phyloP scores from a whole-genome alignment of 257 asterid species.

The Fraxinus pennsylvanica region DNA sequence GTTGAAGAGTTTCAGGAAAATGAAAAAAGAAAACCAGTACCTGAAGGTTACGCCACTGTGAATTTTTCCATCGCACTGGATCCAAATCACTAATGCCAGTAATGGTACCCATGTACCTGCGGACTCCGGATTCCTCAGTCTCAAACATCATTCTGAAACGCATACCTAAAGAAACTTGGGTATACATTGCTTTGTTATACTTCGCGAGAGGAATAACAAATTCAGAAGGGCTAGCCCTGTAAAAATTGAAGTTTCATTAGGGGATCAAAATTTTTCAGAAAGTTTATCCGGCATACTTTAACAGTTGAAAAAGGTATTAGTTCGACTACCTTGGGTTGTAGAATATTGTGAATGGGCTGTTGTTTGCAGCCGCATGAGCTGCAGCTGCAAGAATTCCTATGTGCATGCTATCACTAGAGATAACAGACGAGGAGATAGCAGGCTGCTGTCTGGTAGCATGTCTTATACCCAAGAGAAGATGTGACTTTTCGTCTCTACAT shows the following conservation, averaged over 20 bases:
- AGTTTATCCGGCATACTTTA: not conserved
- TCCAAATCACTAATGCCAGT: slow-evolving; percentile 81
- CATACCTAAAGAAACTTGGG: slow-evolving; percentile 89
- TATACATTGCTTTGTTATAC: slow-evolving; percentile 83
- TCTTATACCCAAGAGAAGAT: slow-evolving; percentile 76
- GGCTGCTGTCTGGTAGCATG: slow-evolving; percentile 85
- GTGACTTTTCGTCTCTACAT: slow-evolving; percentile 89
- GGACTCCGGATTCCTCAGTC: slow-evolving; percentile 89
- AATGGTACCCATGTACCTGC: slow-evolving; percentile 95
- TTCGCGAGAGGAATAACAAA: slow-evolving; percentile 92
- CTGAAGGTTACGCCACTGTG: slow-evolving; percentile 99
- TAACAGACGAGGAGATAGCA: slow-evolving; percentile 83
- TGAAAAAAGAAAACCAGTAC: slow-evolving; percentile 33
- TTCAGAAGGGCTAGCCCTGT: slow-evolving; percentile 95
- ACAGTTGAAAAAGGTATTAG: not conserved
- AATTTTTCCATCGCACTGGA: slow-evolving; percentile 78
- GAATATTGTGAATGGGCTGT: slow-evolving; percentile 85
- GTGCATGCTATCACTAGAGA: slow-evolving; percentile 97
- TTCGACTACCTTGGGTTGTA: slow-evolving; percentile 78
- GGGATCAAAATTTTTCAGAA: not conserved
- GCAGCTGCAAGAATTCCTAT: slow-evolving; percentile 98
- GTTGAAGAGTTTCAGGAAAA: not conserved
- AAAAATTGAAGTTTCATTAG: not conserved
- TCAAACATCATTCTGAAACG: slow-evolving; percentile 98
- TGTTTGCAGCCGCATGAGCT: slow-evolving; percentile 97